phyloP scores from a whole-genome alignment of 2,329 filamentous ascomycete genomes.

The Metarhizium brunneum region DNA sequence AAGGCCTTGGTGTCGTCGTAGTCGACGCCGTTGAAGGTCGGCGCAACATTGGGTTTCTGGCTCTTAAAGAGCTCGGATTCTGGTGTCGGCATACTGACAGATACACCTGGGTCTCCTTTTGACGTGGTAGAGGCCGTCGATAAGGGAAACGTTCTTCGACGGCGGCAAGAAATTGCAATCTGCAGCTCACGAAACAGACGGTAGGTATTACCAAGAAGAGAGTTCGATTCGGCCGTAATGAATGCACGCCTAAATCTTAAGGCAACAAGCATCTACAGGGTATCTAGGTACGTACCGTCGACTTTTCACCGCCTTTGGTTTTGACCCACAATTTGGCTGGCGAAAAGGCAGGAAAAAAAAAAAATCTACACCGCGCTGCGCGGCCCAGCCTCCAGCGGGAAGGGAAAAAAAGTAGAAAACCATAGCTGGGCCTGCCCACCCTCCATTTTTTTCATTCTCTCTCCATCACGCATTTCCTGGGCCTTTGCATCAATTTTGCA shows the following conservation, averaged over 20 bases:
- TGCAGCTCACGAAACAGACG: background rate
- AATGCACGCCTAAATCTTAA: conserved; percentile 14
- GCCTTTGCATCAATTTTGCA: background rate
- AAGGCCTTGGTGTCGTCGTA: conserved; percentile 74
- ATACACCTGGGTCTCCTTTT: conserved; percentile 8
- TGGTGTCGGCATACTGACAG: conserved; percentile 62
- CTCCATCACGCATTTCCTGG: background rate
- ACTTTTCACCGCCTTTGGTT: conserved; percentile 23
- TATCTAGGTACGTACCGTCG: background rate
- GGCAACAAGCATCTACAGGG: conserved; percentile 9
- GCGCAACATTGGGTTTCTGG: conserved; percentile 72
- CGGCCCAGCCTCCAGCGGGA: conserved; percentile 16
- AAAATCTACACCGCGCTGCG: conserved; percentile 9
- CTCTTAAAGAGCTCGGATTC: conserved; percentile 75
- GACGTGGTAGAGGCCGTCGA: conserved; percentile 4
- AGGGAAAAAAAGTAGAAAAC: conserved; percentile 8
- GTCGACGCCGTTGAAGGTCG: conserved; percentile 80
- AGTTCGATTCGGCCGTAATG: background rate
- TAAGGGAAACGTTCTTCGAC: conserved; percentile 5
- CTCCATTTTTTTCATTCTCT: conserved; percentile 1
- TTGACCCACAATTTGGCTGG: conserved; percentile 24
- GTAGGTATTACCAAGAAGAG: background rate
- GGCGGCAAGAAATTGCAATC: background rate
- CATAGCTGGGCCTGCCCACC: conserved; percentile 4
- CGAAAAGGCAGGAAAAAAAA: conserved; percentile 17